These are phyloP conservation scores for Hanseniaspora taiwanica DNA, from an alignment of 805 yeast genomes.

Conservation along the genomic window DNA sequence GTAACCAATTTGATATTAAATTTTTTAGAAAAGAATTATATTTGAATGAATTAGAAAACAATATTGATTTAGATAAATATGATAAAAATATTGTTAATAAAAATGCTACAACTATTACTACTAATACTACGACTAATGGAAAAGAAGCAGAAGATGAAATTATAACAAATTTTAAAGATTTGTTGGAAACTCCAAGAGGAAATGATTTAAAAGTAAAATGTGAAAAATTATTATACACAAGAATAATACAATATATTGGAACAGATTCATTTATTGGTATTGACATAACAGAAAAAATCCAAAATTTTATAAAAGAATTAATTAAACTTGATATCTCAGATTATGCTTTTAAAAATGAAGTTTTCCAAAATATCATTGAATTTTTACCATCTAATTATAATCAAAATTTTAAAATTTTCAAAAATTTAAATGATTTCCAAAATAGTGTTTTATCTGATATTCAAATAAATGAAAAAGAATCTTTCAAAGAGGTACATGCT, in stretches of 20 bases:
- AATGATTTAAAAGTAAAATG: not conserved
- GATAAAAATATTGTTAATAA: not conserved
- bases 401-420: too few relatives aligned
- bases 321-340: too few relatives aligned
- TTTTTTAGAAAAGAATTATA: slow-evolving; percentile 28
- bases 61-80: not conserved
- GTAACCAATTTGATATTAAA: slow-evolving; percentile 31
- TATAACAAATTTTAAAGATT: too few relatives aligned
- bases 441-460: too few relatives aligned
- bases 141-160: too few relatives aligned
- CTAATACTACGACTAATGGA: too few relatives aligned
- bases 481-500: too few relatives aligned
- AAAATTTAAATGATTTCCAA: too few relatives aligned
- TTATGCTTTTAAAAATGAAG: too few relatives aligned
- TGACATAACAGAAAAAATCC: not conserved
- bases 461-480: not conserved
- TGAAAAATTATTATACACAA: not conserved
- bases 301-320: not conserved
- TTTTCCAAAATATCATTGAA: too few relatives aligned
- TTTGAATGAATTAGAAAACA: slow-evolving; percentile 22
- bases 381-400: too few relatives aligned
- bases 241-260: not conserved
- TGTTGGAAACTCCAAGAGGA: not conserved
- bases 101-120: not conserved
- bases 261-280: not conserved